Evolutionary conservation across 768 basidiomycete genomes (phyloP).

Genomic region (Rhizopogon sp.): DNA sequence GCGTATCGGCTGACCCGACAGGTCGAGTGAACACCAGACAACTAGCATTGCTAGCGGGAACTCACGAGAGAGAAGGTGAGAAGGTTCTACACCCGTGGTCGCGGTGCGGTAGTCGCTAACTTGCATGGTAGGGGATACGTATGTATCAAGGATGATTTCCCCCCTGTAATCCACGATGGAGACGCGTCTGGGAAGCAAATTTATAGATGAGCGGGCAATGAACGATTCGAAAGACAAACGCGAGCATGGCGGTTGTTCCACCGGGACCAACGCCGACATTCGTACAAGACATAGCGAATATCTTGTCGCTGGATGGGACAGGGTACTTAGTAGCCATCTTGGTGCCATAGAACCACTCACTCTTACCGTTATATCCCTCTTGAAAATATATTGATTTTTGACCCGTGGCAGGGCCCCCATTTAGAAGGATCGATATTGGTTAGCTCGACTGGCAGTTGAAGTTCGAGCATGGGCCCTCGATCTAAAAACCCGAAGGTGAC

Average conservation of each 20-base stretch:
- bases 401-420: background rate
- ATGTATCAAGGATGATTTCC: conserved; percentile 54
- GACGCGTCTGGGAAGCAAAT: conserved; percentile 35
- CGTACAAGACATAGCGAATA: conserved; percentile 57
- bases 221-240: conserved; percentile 42
- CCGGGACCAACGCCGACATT: conserved; percentile 80
- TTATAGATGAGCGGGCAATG: conserved; percentile 1
- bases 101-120: conserved; percentile 72
- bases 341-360: conserved; percentile 15
- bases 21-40: background rate
- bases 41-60: background rate
- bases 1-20: conserved; percentile 30
- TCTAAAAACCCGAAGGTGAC: conserved; percentile 1
- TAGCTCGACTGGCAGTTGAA: background rate
- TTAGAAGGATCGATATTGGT: background rate
- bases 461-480: background rate
- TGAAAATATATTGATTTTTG: background rate
- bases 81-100: conserved; percentile 50
- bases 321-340: conserved; percentile 29
- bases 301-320: conserved; percentile 35
- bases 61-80: conserved; percentile 36
- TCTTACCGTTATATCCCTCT: background rate
- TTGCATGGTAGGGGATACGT: conserved; percentile 59
- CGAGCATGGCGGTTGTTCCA: conserved; percentile 77
- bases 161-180: conserved; percentile 57